Evolutionary conservation across 495 filamentous ascomycete genomes (phyloP), one percentile per base, ranked within the genome.

Genomic region (Bombardia bombarda): DNA sequence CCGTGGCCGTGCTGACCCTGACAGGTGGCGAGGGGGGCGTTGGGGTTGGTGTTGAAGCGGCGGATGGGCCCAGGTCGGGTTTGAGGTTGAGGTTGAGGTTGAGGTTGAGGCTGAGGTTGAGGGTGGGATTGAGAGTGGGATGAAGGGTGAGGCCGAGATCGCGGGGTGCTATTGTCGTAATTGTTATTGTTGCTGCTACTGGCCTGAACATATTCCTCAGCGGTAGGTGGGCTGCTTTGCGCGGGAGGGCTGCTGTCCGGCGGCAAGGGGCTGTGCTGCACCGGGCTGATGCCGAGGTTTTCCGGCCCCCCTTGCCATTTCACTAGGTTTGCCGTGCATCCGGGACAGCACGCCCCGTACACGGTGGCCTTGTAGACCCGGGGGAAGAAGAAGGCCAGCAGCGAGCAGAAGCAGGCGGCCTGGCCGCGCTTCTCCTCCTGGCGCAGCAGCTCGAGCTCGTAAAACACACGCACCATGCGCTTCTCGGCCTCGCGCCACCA

Each of bases 401-500:
- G 47, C 3, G 41, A 36, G 43, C 52, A 58, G 47, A 58, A 58
- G 44, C 55, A 58, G 39, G 34, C 20, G 9, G 21, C 34, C 18
- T 37, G 9, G 18, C 19, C 8, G 2, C 20, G 18, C 34, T 21
- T 19, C 3, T 37, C 34, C 17, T 12, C 18, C 9, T 17, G 7
- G 17, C 10, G 18, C 21, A 9, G 20, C 26, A 2, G 28, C 37
- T 18, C 4, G 35, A 17, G 14, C 12, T 6, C 21, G 22, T 19
- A 10, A 14, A 14, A 20, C 20, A n/a, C 34, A 17, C 22, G 34
- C 34, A 19, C 17, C 2, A 21, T 19, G 17, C 7, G 16, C 19
- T 13, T 4, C 34, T 20, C 34, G 34, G 34, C 19, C 4, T 4
- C 34, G 34, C 34, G 17, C 17, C 10, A 6, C n/a, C 13, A 7